These are phyloP conservation scores for Vaccinium vitisidaea DNA, from an alignment of 148 eudicot genomes.

Conservation along the genomic window DNA sequence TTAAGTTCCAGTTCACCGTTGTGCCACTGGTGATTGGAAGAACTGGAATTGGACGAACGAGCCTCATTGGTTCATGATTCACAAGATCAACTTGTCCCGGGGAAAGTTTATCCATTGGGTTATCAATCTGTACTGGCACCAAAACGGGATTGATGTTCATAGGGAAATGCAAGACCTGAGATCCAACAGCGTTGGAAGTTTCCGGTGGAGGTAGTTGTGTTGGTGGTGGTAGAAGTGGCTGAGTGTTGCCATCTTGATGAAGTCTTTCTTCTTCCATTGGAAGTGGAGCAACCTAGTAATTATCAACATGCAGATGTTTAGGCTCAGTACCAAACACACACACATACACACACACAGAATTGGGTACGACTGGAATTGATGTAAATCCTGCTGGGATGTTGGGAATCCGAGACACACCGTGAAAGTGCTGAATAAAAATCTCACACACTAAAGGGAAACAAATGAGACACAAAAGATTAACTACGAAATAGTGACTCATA, in stretches of 20 bases:
- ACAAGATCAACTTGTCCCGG: constrained; percentile 13
- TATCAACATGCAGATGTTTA: constrained; percentile 15
- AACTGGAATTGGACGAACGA: constrained; percentile 26
- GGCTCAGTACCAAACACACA: neutral
- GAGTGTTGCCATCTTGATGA: constrained; percentile 26
- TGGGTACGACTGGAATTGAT: neutral
- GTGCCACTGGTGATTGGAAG: constrained; percentile 20
- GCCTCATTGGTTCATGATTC: constrained; percentile 16
- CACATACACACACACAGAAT: neutral
- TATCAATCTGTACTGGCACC: constrained; percentile 26
- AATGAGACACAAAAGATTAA: neutral
- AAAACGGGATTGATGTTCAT: constrained; percentile 23
- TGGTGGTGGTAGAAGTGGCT: constrained; percentile 20
- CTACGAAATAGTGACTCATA: neutral
- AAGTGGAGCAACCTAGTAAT: constrained; percentile 32
- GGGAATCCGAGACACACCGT: neutral
- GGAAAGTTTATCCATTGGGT: constrained; percentile 17
- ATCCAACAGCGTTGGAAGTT: constrained; percentile 19
- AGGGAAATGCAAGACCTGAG: constrained; percentile 29
- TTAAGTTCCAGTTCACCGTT: constrained; percentile 34
- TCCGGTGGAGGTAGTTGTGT: constrained; percentile 15
- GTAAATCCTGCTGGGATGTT: neutral
- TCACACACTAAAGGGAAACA: neutral
- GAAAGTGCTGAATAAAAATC: neutral
- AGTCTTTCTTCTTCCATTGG: constrained; percentile 32